A percentile compares a stretch with the other conserved stretches of the same genome.
Evolutionary conservation across 2,329 filamentous ascomycete species (phyloP).

Genomic region (Didymella sp.): DNA sequence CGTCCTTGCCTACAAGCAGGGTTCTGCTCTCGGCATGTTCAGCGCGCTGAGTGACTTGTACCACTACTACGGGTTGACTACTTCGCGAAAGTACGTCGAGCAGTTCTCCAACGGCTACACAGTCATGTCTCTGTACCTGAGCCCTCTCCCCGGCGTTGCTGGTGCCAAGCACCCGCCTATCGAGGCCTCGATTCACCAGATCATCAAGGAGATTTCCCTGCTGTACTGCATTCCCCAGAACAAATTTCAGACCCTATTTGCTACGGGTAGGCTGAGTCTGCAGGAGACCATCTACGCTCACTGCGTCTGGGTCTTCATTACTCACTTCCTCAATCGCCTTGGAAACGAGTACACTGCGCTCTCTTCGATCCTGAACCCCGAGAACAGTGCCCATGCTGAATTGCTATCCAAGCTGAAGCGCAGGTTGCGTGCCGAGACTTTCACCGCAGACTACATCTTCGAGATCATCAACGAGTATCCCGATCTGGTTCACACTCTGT

Average conservation of each 20-base stretch:
- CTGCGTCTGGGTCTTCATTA: conserved; percentile 96
- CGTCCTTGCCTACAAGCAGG: conserved; percentile 91
- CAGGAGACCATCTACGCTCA: conserved; percentile 98
- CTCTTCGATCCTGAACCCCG: conserved; percentile 77
- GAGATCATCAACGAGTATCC: conserved; percentile 96
- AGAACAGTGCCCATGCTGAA: conserved; percentile 84
- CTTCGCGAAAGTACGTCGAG: conserved; percentile 94
- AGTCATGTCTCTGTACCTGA: conserved; percentile 94
- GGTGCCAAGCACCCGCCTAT: conserved; percentile 74
- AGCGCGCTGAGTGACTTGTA: conserved; percentile 94
- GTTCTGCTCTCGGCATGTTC: conserved; percentile 91
- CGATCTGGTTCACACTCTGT: conserved; percentile 82
- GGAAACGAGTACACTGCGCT: conserved; percentile 91
- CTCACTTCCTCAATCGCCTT: conserved; percentile 96
- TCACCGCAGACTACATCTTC: conserved; percentile 96
- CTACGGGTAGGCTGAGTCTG: conserved; percentile 82
- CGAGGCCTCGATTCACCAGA: conserved; percentile 95
- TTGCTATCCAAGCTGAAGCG: conserved; percentile 94
- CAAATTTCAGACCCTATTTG: conserved; percentile 91
- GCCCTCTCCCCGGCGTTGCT: conserved; percentile 62
- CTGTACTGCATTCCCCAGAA: conserved; percentile 98
- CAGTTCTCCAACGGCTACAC: conserved; percentile 99
- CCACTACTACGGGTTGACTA: conserved; percentile 98
- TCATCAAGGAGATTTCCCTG: conserved; percentile 97
- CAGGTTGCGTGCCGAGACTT: conserved; percentile 92